Evolutionary conservation across 768 basidiomycete species (phyloP).

Genomic region (Boletus vinaceobasis): DNA sequence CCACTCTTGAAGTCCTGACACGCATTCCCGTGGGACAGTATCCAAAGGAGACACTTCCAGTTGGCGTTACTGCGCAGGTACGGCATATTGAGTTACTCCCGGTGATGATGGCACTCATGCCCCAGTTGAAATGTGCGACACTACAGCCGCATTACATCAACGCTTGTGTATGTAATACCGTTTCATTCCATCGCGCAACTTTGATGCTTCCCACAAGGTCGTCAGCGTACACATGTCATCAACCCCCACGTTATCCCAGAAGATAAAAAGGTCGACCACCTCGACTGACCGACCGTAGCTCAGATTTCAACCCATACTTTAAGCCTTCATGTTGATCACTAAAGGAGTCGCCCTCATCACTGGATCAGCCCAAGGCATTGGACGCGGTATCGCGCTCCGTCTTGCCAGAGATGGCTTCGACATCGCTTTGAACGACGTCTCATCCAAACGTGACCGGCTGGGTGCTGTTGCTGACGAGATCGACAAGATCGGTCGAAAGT

Average conservation of each 20-base stretch:
- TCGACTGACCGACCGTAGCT: background rate
- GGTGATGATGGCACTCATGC: no score
- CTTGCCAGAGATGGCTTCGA: slow-evolving; percentile 21
- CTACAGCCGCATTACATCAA: no score
- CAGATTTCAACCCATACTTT: no score
- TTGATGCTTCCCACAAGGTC: no score
- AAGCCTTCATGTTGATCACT: background rate
- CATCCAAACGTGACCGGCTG: slow-evolving; percentile 10
- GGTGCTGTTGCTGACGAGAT: slow-evolving; percentile 5
- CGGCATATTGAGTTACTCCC: background rate
- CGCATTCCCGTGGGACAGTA: background rate
- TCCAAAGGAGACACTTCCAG: no score
- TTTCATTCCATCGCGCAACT: no score
- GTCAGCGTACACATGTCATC: no score
- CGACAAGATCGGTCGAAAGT: slow-evolving; percentile 10
- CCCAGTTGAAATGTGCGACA: no score
- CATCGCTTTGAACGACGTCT: slow-evolving; percentile 27
- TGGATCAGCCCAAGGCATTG: slow-evolving; percentile 29
- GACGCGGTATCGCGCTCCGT: slow-evolving; percentile 14
- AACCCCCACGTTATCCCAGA: no score
- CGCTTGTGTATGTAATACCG: no score
- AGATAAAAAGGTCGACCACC: background rate
- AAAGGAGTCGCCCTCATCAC: slow-evolving; percentile 32
- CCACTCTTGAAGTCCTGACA: background rate
- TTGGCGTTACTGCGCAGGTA: no score